These are phyloP conservation scores for Pleochaeta shiraiana DNA, from an alignment of 2,329 filamentous ascomycete genomes.

Conservation along the genomic window DNA sequence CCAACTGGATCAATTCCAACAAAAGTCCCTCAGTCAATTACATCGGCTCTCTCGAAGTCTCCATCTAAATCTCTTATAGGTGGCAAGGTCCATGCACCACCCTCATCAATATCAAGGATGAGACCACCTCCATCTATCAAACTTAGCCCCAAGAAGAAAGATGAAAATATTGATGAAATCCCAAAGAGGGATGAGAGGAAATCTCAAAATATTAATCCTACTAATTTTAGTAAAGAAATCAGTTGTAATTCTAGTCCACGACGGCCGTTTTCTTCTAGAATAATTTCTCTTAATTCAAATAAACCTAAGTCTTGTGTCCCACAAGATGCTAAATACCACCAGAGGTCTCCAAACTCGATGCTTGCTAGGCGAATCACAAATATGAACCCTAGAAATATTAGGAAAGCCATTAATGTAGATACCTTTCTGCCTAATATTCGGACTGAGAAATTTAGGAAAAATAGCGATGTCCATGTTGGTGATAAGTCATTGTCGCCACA, in stretches of 20 bases:
- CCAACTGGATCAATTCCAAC: too few species aligned
- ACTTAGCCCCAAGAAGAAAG: background rate
- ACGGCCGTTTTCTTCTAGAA: background rate
- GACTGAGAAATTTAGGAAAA: background rate
- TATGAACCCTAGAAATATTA: background rate
- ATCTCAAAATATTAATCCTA: background rate
- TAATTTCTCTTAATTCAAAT: background rate
- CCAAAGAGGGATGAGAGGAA: background rate
- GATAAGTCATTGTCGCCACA: background rate
- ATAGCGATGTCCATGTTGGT: background rate
- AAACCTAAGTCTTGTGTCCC: background rate
- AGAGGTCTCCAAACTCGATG: background rate
- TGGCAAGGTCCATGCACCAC: too few species aligned
- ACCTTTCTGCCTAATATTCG: background rate
- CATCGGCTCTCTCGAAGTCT: too few species aligned
- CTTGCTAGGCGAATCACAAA: background rate
- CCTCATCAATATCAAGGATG: too few species aligned
- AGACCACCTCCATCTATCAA: too few species aligned
- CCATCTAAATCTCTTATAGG: too few species aligned
- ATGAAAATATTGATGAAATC: background rate
- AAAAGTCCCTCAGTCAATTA: too few species aligned
- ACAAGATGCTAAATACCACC: background rate
- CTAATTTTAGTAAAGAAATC: background rate
- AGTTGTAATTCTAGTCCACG: background rate
- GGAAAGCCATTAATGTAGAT: background rate